A percentile compares a stretch with the other conserved stretches of the same genome.
Conservation (phyloP, 2,329 filamentous ascomycete species). For the Aspergillus uvarum region DNA sequence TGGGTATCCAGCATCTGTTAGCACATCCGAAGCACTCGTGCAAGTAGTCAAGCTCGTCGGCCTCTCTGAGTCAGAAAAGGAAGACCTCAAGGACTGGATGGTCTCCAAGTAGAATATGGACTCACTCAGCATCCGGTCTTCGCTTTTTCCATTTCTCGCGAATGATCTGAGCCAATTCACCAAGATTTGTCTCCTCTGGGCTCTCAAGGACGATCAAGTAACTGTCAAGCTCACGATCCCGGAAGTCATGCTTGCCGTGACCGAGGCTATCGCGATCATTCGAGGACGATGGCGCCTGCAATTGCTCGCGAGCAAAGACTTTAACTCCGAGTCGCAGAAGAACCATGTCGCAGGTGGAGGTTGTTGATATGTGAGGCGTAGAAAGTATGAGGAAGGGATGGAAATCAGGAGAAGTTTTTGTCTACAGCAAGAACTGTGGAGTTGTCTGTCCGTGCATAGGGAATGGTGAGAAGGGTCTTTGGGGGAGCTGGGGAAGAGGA, state of each 20-base stretch:
- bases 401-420: not conserved
- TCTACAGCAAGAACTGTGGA: not conserved
- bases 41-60: not conserved
- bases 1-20: constrained; percentile 16
- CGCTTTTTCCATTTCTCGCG: constrained; percentile 35
- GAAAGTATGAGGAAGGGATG: not conserved
- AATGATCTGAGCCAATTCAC: constrained; percentile 33
- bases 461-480: not conserved
- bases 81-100: too few relatives aligned
- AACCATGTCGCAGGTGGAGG: constrained; percentile 29
- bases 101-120: constrained; percentile 8
- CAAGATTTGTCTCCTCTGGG: constrained; percentile 34
- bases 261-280: constrained; percentile 15
- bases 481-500: not conserved
- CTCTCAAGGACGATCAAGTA: constrained; percentile 34
- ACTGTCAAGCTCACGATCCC: constrained; percentile 22
- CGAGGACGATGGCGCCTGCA: constrained; percentile 14
- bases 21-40: not conserved
- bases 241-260: constrained; percentile 7
- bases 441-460: not conserved
- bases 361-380: not conserved
- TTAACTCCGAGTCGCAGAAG: constrained; percentile 39
- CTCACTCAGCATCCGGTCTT: constrained; percentile 34
- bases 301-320: constrained; percentile 32
- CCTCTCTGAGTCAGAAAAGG: too few relatives aligned